Percentiles rank a stretch among this genome's conserved stretches.
These are phyloP conservation scores for Haplosporangium gracile DNA, from an alignment of 192 early-diverging fungal genomes.

Conservation along the genomic window DNA sequence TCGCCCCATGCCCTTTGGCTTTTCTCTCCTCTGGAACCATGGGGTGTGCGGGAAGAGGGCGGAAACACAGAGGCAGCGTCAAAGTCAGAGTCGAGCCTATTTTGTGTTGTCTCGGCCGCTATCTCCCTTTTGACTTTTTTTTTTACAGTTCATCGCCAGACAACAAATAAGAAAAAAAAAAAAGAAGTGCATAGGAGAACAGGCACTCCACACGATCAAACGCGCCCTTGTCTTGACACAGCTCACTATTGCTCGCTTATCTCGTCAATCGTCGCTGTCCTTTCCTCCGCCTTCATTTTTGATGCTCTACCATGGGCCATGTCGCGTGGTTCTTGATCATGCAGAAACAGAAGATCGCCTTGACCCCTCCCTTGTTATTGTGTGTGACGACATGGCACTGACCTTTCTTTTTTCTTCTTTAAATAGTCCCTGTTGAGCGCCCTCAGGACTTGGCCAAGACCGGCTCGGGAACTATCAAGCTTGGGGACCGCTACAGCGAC, in stretches of 20 bases:
- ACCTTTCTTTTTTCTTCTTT: neutral
- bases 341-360: neutral
- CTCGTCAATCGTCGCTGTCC: neutral
- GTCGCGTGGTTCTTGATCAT: constrained; percentile 4
- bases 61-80: neutral
- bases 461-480: constrained; percentile 80
- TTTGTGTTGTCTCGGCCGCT: neutral
- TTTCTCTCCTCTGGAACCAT: neutral
- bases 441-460: constrained; percentile 89
- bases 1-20: neutral
- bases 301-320: neutral
- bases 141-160: neutral
- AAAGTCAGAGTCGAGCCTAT: neutral
- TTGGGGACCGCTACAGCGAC: constrained; percentile 74
- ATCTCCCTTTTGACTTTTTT: neutral
- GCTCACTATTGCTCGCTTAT: neutral
- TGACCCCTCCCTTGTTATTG: neutral
- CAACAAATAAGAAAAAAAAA: neutral
- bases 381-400: neutral
- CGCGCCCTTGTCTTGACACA: neutral
- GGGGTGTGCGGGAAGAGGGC: neutral
- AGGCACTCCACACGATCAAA: neutral
- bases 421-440: constrained; percentile 88
- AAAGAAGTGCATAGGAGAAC: neutral
- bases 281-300: neutral